Percentiles rank a stretch among this genome's conserved stretches.
These are phyloP conservation scores for Auriscalpium vulgare DNA, from an alignment of 768 basidiomycete genomes.

Conservation along the genomic window DNA sequence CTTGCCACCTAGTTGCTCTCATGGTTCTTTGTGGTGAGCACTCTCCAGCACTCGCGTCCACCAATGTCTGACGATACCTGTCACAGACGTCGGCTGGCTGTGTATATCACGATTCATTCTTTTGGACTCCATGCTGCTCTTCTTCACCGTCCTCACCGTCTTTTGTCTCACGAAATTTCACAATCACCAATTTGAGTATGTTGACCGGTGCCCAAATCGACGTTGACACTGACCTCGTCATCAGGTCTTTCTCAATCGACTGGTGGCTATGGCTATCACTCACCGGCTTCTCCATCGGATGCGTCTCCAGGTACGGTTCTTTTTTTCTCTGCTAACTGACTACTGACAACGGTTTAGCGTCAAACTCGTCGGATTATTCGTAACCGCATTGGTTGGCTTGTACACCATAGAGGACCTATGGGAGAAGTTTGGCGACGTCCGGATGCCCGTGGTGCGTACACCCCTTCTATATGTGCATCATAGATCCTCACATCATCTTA, in stretches of 20 bases:
- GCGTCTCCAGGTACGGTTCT: conserved; percentile 70
- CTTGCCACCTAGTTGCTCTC: conserved; percentile 84
- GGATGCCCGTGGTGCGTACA: conserved; percentile 73
- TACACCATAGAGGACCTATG: conserved; percentile 98
- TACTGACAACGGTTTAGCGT: conserved; percentile 44
- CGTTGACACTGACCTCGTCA: background rate
- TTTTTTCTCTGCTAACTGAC: background rate
- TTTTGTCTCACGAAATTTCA: conserved; percentile 95
- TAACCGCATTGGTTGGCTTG: conserved; percentile 87
- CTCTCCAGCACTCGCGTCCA: background rate
- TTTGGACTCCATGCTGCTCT: conserved; percentile 96
- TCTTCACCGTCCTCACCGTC: conserved; percentile 96
- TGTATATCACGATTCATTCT: conserved; percentile 96
- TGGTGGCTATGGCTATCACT: conserved; percentile 97
- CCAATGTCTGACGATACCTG: background rate
- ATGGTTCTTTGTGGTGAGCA: conserved; percentile 85
- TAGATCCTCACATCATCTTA: conserved; percentile 24
- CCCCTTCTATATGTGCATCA: background rate
- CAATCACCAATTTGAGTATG: conserved; percentile 91
- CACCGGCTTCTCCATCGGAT: conserved; percentile 92
- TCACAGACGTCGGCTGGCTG: conserved; percentile 90
- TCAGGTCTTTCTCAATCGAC: conserved; percentile 85
- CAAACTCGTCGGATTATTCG: conserved; percentile 94
- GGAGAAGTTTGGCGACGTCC: conserved; percentile 96
- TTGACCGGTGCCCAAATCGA: conserved; percentile 4